Evolutionary conservation across 2,329 filamentous ascomycete genomes (phyloP).

Genomic region (Fusarium papillatum): DNA sequence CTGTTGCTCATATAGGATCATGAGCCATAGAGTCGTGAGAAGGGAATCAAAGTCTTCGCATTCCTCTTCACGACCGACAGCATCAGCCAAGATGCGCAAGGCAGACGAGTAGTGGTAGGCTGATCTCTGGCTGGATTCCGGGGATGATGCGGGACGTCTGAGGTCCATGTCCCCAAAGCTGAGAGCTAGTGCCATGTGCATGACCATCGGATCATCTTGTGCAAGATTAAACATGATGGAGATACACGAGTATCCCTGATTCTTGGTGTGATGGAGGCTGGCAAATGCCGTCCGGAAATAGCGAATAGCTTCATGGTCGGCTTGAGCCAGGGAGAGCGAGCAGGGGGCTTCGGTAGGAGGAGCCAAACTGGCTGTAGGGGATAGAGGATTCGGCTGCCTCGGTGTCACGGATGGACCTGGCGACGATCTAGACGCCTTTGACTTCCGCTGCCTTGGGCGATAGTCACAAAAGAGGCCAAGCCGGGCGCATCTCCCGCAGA

Average conservation of each 20-base stretch:
- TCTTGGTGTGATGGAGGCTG: neutral
- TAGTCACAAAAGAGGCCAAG: conserved; percentile 45
- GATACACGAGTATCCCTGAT: neutral
- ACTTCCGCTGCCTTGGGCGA: neutral
- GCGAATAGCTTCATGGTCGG: neutral
- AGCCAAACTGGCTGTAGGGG: neutral
- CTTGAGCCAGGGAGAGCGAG: neutral
- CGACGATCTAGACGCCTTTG: neutral
- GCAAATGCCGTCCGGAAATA: neutral
- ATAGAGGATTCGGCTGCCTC: neutral
- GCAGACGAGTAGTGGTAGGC: conserved; percentile 47
- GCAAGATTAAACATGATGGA: neutral
- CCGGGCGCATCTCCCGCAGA: conserved; percentile 42
- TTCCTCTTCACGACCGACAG: conserved; percentile 33
- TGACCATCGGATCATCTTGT: neutral
- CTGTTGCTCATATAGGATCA: conserved; percentile 53
- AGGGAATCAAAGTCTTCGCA: conserved; percentile 46
- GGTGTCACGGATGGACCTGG: neutral
- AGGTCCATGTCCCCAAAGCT: neutral
- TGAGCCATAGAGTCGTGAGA: conserved; percentile 48
- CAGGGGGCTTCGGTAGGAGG: neutral
- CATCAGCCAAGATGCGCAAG: conserved; percentile 45
- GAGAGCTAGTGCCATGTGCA: neutral
- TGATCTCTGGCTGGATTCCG: neutral
- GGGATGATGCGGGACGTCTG: neutral